phyloP scores from a whole-genome alignment of 2,329 filamentous ascomycete species.

The Capronia epimyces region DNA sequence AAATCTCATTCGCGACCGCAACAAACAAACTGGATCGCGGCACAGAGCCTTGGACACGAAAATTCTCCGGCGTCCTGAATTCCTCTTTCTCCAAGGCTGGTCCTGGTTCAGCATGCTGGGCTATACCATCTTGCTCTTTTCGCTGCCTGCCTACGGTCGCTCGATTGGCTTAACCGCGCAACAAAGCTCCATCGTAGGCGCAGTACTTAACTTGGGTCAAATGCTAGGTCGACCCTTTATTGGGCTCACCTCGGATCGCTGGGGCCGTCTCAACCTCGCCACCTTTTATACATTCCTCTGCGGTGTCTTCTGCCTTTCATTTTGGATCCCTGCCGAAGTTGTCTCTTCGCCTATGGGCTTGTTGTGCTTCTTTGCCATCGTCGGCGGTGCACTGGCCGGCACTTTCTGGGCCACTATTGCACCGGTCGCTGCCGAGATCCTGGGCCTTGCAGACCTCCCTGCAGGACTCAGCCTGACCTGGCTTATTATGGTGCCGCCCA shows the following conservation, averaged over 20 bases:
- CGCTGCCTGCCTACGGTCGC: conserved; percentile 57
- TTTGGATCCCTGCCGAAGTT: conserved; percentile 57
- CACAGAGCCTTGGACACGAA: conserved; percentile 50
- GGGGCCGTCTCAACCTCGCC: conserved; percentile 61
- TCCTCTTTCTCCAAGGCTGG: conserved; percentile 54
- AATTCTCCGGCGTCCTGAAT: conserved; percentile 51
- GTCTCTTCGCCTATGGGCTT: conserved; percentile 45
- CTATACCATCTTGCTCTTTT: conserved; percentile 61
- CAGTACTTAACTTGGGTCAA: conserved; percentile 59
- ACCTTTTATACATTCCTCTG: conserved; percentile 50
- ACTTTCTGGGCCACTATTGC: conserved; percentile 56
- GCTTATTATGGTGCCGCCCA: conserved; percentile 52
- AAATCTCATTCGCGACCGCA: conserved; percentile 54
- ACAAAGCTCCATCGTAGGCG: conserved; percentile 59
- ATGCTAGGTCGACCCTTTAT: conserved; percentile 53
- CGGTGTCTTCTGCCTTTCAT: conserved; percentile 54
- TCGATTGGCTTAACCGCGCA: conserved; percentile 53
- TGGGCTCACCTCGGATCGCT: conserved; percentile 56
- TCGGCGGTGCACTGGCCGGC: conserved; percentile 55
- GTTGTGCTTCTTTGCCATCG: conserved; percentile 54
- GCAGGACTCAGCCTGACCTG: conserved; percentile 55
- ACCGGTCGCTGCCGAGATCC: conserved; percentile 56
- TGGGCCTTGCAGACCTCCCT: conserved; percentile 54
- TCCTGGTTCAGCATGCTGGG: conserved; percentile 59
- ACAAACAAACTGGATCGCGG: conserved; percentile 50